phyloP scores from a whole-genome alignment of 352 stramenopile genomes.

The Pythium phragmitis region DNA sequence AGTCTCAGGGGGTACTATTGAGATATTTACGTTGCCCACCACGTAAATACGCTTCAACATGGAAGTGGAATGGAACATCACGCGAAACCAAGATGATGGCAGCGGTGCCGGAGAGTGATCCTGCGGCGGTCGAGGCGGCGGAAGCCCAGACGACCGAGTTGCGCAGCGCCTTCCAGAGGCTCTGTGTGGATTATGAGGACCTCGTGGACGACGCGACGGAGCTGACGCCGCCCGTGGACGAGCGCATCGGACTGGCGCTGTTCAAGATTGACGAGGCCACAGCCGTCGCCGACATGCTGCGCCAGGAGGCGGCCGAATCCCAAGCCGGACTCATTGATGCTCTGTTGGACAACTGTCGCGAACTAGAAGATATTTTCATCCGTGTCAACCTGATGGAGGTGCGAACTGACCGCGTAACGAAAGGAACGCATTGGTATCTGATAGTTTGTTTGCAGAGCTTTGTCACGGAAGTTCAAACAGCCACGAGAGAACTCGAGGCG shows the following conservation, averaged over 20 bases:
- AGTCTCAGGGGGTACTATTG: background rate
- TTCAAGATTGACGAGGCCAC: slow-evolving; percentile 84
- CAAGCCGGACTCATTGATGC: slow-evolving; percentile 52
- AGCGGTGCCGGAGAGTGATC: background rate
- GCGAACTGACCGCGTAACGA: background rate
- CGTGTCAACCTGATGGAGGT: slow-evolving; percentile 78
- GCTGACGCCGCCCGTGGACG: slow-evolving; percentile 52
- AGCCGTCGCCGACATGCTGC: slow-evolving; percentile 46
- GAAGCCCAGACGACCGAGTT: slow-evolving; percentile 28
- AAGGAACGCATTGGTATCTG: background rate
- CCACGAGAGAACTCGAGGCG: slow-evolving; percentile 63
- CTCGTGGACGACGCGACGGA: slow-evolving; percentile 61
- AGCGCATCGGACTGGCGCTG: slow-evolving; percentile 70
- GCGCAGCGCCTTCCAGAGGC: slow-evolving; percentile 47
- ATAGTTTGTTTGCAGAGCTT: slow-evolving; percentile 42
- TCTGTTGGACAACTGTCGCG: slow-evolving; percentile 64
- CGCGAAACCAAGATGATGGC: slow-evolving; percentile 18
- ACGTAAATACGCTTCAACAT: slow-evolving; percentile 27
- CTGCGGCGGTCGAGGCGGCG: background rate
- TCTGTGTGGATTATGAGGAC: slow-evolving; percentile 73
- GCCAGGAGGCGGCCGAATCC: slow-evolving; percentile 45
- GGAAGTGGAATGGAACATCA: slow-evolving; percentile 15
- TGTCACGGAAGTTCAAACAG: slow-evolving; percentile 50
- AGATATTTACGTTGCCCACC: background rate
- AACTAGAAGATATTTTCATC: slow-evolving; percentile 80